Evolutionary conservation across 768 basidiomycete genomes (phyloP).

Genomic region (Kockovaella imperatae): DNA sequence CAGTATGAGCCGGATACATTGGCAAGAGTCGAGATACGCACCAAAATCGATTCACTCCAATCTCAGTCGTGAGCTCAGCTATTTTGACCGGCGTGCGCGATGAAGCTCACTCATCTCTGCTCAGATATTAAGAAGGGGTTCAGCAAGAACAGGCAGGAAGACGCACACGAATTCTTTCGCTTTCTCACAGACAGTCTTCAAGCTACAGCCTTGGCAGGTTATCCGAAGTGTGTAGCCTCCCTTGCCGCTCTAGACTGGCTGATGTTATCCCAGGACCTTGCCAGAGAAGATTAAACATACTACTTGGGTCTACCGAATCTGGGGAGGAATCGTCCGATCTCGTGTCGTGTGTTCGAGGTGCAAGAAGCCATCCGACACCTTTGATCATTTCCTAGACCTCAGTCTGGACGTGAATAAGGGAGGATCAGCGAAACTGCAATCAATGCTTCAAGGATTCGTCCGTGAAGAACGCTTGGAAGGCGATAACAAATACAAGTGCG

Average conservation of each 20-base stretch:
- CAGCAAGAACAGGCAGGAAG: constrained; percentile 86
- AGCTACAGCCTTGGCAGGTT: constrained; percentile 66
- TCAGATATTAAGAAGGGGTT: constrained; percentile 85
- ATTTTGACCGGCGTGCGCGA: not conserved
- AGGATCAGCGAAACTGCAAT: constrained; percentile 55
- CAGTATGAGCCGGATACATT: constrained; percentile 52
- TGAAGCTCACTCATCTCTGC: constrained; percentile 2
- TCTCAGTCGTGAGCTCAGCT: constrained; percentile 58
- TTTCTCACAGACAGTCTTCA: constrained; percentile 89
- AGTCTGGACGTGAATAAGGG: constrained; percentile 79
- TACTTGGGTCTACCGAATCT: constrained; percentile 89
- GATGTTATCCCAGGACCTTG: constrained; percentile 25
- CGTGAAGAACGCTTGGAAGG: constrained; percentile 76
- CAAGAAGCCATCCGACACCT: constrained; percentile 83
- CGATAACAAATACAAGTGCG: constrained; percentile 94
- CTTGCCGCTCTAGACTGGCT: not conserved
- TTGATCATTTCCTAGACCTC: constrained; percentile 88
- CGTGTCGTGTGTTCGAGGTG: constrained; percentile 80
- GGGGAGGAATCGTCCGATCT: constrained; percentile 84
- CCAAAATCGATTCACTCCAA: constrained; percentile 62
- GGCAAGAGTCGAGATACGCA: constrained; percentile 50
- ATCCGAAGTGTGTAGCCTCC: constrained; percentile 52
- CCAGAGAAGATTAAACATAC: constrained; percentile 54
- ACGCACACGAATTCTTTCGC: constrained; percentile 94
- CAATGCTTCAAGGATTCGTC: constrained; percentile 52